Conservation (phyloP, 164 flowering plant genomes). For the Vitis rupestris region DNA sequence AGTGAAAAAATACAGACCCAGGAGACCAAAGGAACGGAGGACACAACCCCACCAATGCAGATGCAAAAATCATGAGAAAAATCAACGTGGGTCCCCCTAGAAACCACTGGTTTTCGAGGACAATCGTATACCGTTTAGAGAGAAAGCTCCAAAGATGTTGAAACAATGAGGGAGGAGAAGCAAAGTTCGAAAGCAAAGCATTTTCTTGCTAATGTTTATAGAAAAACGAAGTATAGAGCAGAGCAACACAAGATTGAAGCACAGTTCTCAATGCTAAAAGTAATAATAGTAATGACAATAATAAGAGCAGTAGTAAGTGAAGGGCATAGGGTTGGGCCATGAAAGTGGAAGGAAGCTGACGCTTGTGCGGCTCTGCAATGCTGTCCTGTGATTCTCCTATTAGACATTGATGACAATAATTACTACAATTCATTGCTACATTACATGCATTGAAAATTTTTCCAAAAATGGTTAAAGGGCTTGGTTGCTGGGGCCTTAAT, state of each 20-base stretch:
- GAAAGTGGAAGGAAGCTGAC: slow-evolving; percentile 1
- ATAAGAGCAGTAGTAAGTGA: slow-evolving; percentile 17
- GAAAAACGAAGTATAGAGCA: slow-evolving; percentile 25
- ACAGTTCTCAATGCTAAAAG: slow-evolving; percentile 30
- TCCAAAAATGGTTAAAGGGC: not conserved
- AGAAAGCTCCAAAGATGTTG: not conserved
- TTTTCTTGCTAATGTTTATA: slow-evolving; percentile 17
- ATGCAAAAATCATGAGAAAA: not conserved
- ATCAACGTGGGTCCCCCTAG: not conserved
- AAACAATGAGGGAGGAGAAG: not conserved
- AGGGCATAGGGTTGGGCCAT: slow-evolving; percentile 1
- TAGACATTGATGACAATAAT: not conserved
- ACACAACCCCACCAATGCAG: not conserved
- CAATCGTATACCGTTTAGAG: not conserved
- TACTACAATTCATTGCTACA: not conserved
- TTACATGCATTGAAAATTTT: not conserved
- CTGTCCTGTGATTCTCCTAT: not conserved
- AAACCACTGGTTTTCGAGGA: not conserved
- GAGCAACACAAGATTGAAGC: slow-evolving; percentile 20
- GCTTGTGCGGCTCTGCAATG: not conserved
- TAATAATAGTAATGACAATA: slow-evolving; percentile 17
- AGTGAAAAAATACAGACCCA: not conserved
- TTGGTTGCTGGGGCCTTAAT: slow-evolving; percentile 13
- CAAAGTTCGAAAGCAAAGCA: not conserved
- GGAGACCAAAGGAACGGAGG: not conserved